Percentiles rank a stretch among this genome's conserved stretches.
These are phyloP conservation scores for Emericellopsis atlantica DNA, from an alignment of 2,329 filamentous ascomycete genomes.

Conservation along the genomic window DNA sequence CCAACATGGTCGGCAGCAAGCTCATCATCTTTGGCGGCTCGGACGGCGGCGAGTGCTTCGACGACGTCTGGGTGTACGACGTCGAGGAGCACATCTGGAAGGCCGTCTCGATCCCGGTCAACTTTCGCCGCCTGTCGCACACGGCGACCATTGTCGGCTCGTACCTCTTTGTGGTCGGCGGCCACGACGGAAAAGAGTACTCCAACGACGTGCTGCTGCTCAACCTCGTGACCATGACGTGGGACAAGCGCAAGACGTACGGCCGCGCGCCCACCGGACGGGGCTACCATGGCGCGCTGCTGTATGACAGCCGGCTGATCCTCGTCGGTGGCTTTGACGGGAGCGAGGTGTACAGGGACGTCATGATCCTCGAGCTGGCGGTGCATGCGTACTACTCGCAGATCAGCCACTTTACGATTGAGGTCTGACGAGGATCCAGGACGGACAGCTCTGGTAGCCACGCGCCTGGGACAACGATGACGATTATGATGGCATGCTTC, in stretches of 20 bases:
- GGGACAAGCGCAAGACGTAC: slow-evolving; percentile 55
- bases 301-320: slow-evolving; percentile 53
- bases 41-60: slow-evolving; percentile 59
- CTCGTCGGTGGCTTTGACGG: slow-evolving; percentile 58
- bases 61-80: slow-evolving; percentile 63
- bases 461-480: no score
- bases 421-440: slow-evolving; percentile 31
- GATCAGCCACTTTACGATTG: slow-evolving; percentile 60
- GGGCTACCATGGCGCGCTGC: slow-evolving; percentile 54
- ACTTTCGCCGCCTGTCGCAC: slow-evolving; percentile 54
- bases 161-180: slow-evolving; percentile 58
- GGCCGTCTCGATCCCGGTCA: slow-evolving; percentile 42
- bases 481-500: no score
- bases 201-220: slow-evolving; percentile 55
- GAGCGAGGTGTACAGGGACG: slow-evolving; percentile 54
- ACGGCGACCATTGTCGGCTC: slow-evolving; percentile 58
- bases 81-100: slow-evolving; percentile 50
- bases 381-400: slow-evolving; percentile 63
- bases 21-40: slow-evolving; percentile 60
- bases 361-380: slow-evolving; percentile 54
- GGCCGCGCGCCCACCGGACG: slow-evolving; percentile 48
- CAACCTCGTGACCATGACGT: slow-evolving; percentile 63
- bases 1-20: slow-evolving; percentile 61
- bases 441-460: slow-evolving; percentile 1
- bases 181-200: slow-evolving; percentile 59